phyloP scores from a whole-genome alignment of 164 flowering plant species.

The Dillenia turbinata region DNA sequence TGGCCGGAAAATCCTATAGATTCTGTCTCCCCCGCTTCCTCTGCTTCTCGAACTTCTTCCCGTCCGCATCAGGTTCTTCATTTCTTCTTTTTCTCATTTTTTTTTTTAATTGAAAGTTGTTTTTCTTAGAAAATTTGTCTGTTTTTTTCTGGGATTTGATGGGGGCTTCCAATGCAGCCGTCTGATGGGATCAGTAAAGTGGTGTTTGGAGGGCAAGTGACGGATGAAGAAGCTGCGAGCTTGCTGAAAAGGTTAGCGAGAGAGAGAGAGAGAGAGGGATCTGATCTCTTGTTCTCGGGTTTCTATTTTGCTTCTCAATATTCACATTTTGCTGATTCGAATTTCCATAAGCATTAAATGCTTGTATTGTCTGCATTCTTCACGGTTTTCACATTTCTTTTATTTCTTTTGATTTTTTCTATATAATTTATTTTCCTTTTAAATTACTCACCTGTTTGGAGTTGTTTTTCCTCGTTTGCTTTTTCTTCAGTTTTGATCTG shows the following conservation, averaged over 20 bases:
- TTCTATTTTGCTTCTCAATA: not conserved
- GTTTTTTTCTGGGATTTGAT: not conserved
- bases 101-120: conserved; percentile 5
- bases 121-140: conserved; percentile 5
- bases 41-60: conserved; percentile 43
- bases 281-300: conserved; percentile 19
- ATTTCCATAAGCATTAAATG: too few species aligned
- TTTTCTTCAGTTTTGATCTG: too few species aligned
- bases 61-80: conserved; percentile 48
- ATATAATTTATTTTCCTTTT: too few species aligned
- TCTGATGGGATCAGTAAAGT: conserved; percentile 88
- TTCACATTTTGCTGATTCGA: not conserved
- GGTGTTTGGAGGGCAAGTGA: conserved; percentile 91
- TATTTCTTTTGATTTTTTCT: not conserved
- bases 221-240: conserved; percentile 85
- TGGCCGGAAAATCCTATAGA: conserved; percentile 79
- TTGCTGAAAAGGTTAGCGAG: conserved; percentile 54
- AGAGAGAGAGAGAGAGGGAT: conserved; percentile 31
- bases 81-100: not conserved
- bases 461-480: too few species aligned
- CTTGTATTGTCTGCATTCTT: conserved; percentile 3
- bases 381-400: conserved; percentile 5
- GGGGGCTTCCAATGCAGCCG: conserved; percentile 42
- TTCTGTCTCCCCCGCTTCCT: conserved; percentile 24
- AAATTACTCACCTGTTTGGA: too few species aligned